Evolutionary conservation across 768 basidiomycete genomes (phyloP).

Genomic region (Boletus coccyginus): DNA sequence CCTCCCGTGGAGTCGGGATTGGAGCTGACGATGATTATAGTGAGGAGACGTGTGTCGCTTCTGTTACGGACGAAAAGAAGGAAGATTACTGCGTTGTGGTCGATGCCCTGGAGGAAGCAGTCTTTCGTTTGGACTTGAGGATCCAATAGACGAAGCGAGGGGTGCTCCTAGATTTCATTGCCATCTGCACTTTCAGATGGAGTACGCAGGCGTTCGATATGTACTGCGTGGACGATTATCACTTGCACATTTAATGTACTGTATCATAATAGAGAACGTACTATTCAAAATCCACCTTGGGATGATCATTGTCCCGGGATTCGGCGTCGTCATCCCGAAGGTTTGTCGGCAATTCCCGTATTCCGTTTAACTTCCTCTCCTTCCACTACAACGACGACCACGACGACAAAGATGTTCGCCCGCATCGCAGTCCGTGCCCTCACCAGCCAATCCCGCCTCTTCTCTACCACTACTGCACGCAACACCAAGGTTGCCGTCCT

Average conservation of each 20-base stretch:
- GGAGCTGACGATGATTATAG: slow-evolving; percentile 5
- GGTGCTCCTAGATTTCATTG: neutral
- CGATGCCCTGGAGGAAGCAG: neutral
- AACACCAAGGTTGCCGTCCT: slow-evolving; percentile 92
- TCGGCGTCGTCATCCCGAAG: slow-evolving; percentile 1
- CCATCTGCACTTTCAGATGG: neutral
- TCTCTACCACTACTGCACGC: slow-evolving; percentile 71
- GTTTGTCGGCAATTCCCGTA: slow-evolving; percentile 15
- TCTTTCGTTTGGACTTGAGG: neutral
- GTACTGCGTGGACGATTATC: neutral
- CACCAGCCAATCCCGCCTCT: slow-evolving; percentile 56
- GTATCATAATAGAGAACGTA: neutral
- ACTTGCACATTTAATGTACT: neutral
- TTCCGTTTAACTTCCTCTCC: neutral
- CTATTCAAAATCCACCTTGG: too few relatives aligned
- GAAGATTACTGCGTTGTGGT: neutral
- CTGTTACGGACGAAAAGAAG: neutral
- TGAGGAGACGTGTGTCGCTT: slow-evolving; percentile 10
- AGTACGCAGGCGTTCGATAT: neutral
- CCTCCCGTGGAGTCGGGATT: too few relatives aligned
- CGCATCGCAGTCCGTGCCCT: slow-evolving; percentile 60
- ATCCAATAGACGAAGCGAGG: neutral
- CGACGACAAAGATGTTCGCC: slow-evolving; percentile 56
- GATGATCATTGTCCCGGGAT: neutral
- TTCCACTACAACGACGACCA: slow-evolving; percentile 10